phyloP scores from a whole-genome alignment of 192 early-diverging fungal genomes.

The Mortierella antarctica region DNA sequence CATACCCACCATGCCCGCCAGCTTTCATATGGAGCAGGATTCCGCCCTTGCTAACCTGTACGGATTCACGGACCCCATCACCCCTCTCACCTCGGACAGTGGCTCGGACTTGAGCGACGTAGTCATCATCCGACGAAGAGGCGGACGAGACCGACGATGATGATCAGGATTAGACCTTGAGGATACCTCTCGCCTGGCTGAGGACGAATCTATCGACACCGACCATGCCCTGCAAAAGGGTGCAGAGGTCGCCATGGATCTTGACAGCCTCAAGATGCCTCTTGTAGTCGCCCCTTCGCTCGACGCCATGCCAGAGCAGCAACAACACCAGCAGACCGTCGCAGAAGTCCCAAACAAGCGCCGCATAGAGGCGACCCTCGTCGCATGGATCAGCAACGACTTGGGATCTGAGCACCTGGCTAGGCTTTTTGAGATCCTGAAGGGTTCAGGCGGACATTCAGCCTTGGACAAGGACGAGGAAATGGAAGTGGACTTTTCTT shows the following conservation, averaged over 20 bases:
- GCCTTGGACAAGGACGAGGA: slow-evolving; percentile 32
- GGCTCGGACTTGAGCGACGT: slow-evolving; percentile 32
- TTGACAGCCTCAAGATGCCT: background rate
- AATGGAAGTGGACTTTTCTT: slow-evolving; percentile 44
- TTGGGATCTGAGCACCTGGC: slow-evolving; percentile 44
- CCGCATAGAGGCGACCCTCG: slow-evolving; percentile 37
- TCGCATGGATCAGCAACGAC: slow-evolving; percentile 46
- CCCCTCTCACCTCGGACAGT: slow-evolving; percentile 18
- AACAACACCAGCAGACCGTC: background rate
- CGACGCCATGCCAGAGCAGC: background rate
- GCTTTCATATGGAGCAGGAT: slow-evolving; percentile 24
- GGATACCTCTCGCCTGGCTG: background rate
- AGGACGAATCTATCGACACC: background rate
- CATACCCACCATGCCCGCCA: slow-evolving; percentile 5
- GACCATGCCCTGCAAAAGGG: too few species aligned
- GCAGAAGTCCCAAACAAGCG: slow-evolving; percentile 46
- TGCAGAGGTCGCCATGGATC: background rate
- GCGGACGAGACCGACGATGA: slow-evolving; percentile 20
- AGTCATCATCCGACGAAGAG: slow-evolving; percentile 23
- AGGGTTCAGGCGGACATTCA: slow-evolving; percentile 5
- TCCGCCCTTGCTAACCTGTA: slow-evolving; percentile 34
- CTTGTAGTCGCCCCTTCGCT: background rate
- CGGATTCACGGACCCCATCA: slow-evolving; percentile 32
- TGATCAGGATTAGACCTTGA: background rate
- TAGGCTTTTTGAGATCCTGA: slow-evolving; percentile 45